Evolutionary conservation across 1,139 yeast species (phyloP).

Genomic region (Blastobotrys ciferrii): DNA sequence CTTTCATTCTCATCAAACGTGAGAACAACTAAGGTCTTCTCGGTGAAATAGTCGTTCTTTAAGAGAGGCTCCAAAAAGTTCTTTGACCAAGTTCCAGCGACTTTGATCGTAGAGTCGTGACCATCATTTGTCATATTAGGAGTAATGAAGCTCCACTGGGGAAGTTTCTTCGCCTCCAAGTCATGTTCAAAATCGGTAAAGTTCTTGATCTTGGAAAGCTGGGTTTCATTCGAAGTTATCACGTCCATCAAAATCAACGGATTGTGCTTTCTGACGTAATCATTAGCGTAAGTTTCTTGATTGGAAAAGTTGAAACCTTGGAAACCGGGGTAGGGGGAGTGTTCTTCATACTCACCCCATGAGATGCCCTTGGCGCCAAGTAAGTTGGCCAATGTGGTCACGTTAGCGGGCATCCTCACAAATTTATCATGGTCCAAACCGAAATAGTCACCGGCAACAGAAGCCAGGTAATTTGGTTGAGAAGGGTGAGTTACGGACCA

Average conservation of each 20-base stretch:
- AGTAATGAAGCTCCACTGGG: slow-evolving; percentile 50
- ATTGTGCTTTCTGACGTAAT: slow-evolving; percentile 51
- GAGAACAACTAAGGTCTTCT: slow-evolving; percentile 43
- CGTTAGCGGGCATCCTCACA: slow-evolving; percentile 43
- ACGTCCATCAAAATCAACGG: slow-evolving; percentile 45
- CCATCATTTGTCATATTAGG: slow-evolving; percentile 54
- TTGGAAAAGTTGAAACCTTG: slow-evolving; percentile 46
- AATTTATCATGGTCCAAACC: slow-evolving; percentile 46
- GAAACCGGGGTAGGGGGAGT: slow-evolving; percentile 49
- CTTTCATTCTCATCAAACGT: slow-evolving; percentile 50
- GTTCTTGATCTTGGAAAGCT: slow-evolving; percentile 45
- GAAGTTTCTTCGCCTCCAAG: slow-evolving; percentile 40
- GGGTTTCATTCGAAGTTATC: slow-evolving; percentile 35
- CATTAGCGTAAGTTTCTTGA: slow-evolving; percentile 43
- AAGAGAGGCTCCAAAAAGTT: slow-evolving; percentile 44
- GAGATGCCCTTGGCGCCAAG: slow-evolving; percentile 45
- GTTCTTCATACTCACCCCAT: slow-evolving; percentile 53
- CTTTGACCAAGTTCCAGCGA: slow-evolving; percentile 47
- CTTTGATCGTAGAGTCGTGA: slow-evolving; percentile 45
- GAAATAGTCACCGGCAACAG: slow-evolving; percentile 50
- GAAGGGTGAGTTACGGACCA: slow-evolving; percentile 52
- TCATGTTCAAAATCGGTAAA: slow-evolving; percentile 45
- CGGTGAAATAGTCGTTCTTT: slow-evolving; percentile 44
- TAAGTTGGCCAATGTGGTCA: slow-evolving; percentile 47
- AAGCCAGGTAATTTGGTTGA: slow-evolving; percentile 50